Percentiles rank a stretch among this genome's conserved stretches.
Evolutionary conservation across 2,329 filamentous ascomycete genomes (phyloP).

Genomic region (Ophiostoma sp.): DNA sequence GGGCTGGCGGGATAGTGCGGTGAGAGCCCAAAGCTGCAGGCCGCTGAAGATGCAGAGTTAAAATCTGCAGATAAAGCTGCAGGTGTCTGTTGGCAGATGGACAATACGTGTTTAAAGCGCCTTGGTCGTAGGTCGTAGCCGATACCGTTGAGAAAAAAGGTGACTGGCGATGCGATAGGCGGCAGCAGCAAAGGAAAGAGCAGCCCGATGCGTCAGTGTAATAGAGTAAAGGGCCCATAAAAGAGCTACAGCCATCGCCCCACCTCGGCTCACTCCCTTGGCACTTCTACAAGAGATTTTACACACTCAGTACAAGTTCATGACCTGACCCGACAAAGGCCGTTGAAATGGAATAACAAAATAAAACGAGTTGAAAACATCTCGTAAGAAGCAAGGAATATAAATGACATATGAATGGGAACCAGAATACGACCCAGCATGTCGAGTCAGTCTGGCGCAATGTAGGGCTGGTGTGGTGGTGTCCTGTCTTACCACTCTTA

Average conservation of each 20-base stretch:
- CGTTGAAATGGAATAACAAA: neutral
- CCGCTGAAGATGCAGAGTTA: neutral
- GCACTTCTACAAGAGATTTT: neutral
- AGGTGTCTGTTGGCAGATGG: neutral
- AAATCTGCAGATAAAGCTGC: neutral
- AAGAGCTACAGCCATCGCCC: neutral
- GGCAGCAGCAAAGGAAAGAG: neutral
- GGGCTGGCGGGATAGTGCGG: neutral
- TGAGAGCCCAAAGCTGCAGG: slow-evolving; percentile 4
- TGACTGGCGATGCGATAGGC: neutral
- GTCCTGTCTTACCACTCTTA: neutral
- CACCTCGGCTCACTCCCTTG: slow-evolving; percentile 4
- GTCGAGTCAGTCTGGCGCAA: slow-evolving; percentile 6
- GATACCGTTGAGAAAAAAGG: neutral
- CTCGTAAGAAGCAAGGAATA: neutral
- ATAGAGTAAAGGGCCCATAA: neutral
- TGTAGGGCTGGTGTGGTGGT: neutral
- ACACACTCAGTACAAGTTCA: neutral
- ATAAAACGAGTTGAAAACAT: neutral
- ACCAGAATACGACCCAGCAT: neutral
- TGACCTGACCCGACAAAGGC: neutral
- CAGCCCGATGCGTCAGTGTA: neutral
- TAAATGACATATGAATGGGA: neutral
- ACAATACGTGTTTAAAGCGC: neutral
- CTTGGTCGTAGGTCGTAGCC: neutral